Percentiles rank a stretch among this genome's conserved stretches.
Evolutionary conservation across 805 yeast genomes (phyloP).

Genomic region (Saccharomycopsis vini): DNA sequence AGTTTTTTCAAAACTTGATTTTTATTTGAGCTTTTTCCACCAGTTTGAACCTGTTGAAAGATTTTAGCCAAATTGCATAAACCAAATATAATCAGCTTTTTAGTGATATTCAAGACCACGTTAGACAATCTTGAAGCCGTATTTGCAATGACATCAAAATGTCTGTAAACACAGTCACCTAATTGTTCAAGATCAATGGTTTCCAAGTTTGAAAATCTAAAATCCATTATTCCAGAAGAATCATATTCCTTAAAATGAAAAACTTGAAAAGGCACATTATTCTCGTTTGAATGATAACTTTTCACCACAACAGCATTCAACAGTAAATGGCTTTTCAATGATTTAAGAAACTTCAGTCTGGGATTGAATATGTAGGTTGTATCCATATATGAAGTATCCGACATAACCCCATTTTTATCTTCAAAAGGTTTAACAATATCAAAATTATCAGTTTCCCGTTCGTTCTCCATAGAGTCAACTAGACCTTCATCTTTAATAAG

Average conservation of each 20-base stretch:
- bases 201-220: neutral
- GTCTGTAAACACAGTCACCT: neutral
- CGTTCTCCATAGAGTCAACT: neutral
- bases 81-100: constrained; percentile 10
- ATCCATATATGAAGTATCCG: constrained; percentile 5
- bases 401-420: neutral
- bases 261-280: constrained; percentile 5
- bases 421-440: constrained; percentile 1
- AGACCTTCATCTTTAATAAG: neutral
- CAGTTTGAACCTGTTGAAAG: neutral
- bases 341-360: neutral
- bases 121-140: neutral
- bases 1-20: neutral
- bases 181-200: neutral
- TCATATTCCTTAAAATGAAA: constrained; percentile 9
- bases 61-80: constrained; percentile 1
- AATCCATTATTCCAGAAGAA: neutral
- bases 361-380: neutral
- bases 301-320: constrained; percentile 5
- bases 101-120: constrained; percentile 10
- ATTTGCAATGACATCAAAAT: neutral
- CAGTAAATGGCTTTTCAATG: neutral
- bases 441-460: neutral
- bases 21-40: neutral
- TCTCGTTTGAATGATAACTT: constrained; percentile 5